These are phyloP conservation scores for Rhizophagus clarus DNA, from an alignment of 192 early-diverging fungal genomes.

Conservation along the genomic window DNA sequence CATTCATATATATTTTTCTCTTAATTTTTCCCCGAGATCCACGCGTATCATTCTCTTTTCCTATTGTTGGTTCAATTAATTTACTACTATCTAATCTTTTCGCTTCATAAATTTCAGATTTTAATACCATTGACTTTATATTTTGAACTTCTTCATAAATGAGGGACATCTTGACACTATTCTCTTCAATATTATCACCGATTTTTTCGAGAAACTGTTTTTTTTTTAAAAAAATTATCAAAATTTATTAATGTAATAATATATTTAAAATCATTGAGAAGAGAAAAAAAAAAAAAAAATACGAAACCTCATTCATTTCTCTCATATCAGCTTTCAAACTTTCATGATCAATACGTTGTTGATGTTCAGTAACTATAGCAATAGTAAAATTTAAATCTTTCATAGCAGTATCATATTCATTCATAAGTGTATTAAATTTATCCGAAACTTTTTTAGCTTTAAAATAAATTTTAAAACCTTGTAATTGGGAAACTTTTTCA, in stretches of 20 bases:
- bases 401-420: slow-evolving; percentile 10
- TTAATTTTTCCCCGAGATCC: not conserved
- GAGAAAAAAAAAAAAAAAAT: not conserved
- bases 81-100: not conserved
- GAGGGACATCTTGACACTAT: not conserved
- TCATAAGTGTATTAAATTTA: not conserved
- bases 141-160: not conserved
- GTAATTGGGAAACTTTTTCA: slow-evolving; percentile 12
- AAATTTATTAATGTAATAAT: not conserved
- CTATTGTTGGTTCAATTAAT: not conserved
- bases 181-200: not conserved
- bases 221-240: not conserved
- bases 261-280: no score
- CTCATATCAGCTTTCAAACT: not conserved
- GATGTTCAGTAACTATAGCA: slow-evolving; percentile 5
- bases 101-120: not conserved
- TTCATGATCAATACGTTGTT: slow-evolving; percentile 5
- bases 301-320: not conserved
- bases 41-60: not conserved
- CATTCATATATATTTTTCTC: not conserved
- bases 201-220: not conserved
- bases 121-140: not conserved
- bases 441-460: not conserved
- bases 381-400: slow-evolving; percentile 13
- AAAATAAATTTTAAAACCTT: slow-evolving; percentile 1